Evolutionary conservation across 169 alveolate genomes (phyloP), one percentile per base, ranked within the genome.

Genomic region (Babesia ovis): DNA sequence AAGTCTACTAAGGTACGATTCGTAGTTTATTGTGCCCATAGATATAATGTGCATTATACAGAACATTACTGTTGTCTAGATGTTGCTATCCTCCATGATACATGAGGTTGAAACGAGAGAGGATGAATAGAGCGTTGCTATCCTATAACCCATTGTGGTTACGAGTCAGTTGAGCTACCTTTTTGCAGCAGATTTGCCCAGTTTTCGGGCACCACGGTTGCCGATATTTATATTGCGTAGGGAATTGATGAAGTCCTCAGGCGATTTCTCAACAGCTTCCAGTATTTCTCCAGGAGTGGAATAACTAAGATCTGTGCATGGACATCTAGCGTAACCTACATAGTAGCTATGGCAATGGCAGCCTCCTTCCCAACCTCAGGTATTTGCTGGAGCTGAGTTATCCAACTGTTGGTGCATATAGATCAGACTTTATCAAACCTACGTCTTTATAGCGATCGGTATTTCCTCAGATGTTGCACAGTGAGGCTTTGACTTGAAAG

Each of bases 291-390:
- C 57, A 1, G 89, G 89, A 4, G 76, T 72, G 22, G 20, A n/a
- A 37, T 71, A 81, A 39, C 89, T 81, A 55, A 8, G 2, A 60
- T 0, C 8, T 31, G 25, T 68, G 12, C 34, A 23, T 31, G 16
- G 50, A 39, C 1, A n/a, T 3, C n/a, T 18, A 4, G 14, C 9
- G 25, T 9, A 32, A 1, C 84, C 31, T 22, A 81, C 89, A 34
- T 45, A 27, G n/a, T 14, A n/a, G 84, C 71, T 1, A 81, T 61
- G 37, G 77, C 71, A 9, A n/a, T 41, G 4, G 89, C 89, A 20
- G 74, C 80, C 11, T 50, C 68, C 69, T 29, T 64, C 4, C 89
- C 89, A 11, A 81, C 35, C 27, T 72, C 82, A 0, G 89, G 89
- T 48, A 81, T 72, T 45, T 81, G 89, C 48, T 61, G 59, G 14